phyloP scores from a whole-genome alignment of 2,329 filamentous ascomycete genomes.

The Apiospora malaysiana region DNA sequence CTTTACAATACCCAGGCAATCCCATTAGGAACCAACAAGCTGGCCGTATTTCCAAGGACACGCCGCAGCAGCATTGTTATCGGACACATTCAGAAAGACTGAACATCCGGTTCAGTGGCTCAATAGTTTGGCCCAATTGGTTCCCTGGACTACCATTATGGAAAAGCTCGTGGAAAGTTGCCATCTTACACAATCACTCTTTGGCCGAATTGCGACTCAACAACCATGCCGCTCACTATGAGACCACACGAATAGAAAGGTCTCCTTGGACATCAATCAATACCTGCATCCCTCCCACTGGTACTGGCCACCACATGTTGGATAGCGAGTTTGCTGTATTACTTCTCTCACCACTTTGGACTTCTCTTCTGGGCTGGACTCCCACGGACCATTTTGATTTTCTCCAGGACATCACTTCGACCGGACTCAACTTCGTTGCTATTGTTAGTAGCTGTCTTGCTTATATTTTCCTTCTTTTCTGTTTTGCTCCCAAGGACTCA shows the following conservation, averaged over 20 bases:
- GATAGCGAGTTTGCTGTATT: not conserved
- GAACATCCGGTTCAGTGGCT: not conserved
- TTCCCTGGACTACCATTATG: not conserved
- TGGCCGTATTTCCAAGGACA: not conserved
- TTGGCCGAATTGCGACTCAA: not conserved
- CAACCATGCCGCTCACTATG: not conserved
- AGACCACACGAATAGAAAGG: not conserved
- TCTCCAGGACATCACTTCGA: not conserved
- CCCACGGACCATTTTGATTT: not conserved
- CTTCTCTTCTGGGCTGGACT: not conserved
- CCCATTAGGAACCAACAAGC: not conserved
- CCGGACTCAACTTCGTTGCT: not conserved
- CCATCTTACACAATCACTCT: not conserved
- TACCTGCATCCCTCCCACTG: not conserved
- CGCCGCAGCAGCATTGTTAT: not conserved
- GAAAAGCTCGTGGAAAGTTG: constrained; percentile 15
- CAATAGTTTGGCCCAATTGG: constrained; percentile 18
- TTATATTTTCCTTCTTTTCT: not conserved
- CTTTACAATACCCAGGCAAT: not conserved
- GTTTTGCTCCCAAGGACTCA: not conserved
- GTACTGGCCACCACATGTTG: not conserved
- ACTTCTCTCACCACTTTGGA: not conserved
- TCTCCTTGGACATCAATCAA: not conserved
- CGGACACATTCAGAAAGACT: not conserved
- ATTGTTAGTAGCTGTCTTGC: constrained; percentile 17